Conservation (phyloP, 2,329 filamentous ascomycete genomes). For the Aschersonia sp. region DNA sequence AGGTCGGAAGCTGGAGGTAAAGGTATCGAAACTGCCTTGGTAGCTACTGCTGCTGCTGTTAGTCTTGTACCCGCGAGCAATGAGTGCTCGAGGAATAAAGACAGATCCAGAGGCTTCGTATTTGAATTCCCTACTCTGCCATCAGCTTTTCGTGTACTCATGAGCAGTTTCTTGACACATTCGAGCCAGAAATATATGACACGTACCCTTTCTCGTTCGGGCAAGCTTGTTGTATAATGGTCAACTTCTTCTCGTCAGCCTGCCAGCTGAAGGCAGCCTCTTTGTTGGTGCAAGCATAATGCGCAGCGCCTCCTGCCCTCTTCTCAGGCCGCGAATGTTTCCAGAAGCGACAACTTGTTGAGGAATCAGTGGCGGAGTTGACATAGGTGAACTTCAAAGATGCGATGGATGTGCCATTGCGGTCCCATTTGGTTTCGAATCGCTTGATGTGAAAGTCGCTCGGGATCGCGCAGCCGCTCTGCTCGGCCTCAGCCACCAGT, state of each 20-base stretch:
- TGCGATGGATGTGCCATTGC: conserved; percentile 16
- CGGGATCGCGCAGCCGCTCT: conserved; percentile 20
- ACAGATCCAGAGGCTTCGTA: conserved; percentile 18
- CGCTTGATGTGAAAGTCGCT: conserved; percentile 21
- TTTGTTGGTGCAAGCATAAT: conserved; percentile 27
- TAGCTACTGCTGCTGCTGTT: neutral
- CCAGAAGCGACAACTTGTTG: conserved; percentile 29
- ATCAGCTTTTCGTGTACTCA: neutral
- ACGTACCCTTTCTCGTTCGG: conserved; percentile 20
- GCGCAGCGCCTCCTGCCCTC: conserved; percentile 12
- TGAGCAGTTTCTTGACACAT: neutral
- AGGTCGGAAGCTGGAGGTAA: neutral
- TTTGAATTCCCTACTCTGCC: neutral
- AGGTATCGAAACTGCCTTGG: conserved; percentile 1
- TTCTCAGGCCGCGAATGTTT: conserved; percentile 21
- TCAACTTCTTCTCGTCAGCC: conserved; percentile 14
- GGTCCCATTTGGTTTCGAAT: conserved; percentile 19
- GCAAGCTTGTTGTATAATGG: conserved; percentile 31
- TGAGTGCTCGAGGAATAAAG: conserved; percentile 3
- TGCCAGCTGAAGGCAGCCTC: conserved; percentile 28
- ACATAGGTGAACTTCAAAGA: conserved; percentile 24
- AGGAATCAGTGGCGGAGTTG: conserved; percentile 23
- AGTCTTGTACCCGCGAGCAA: conserved; percentile 3
- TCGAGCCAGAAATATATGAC: neutral
- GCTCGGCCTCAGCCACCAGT: conserved; percentile 11